These are phyloP conservation scores for Talaromyces sp. DNA, from an alignment of 2,329 filamentous ascomycete genomes.

Conservation along the genomic window DNA sequence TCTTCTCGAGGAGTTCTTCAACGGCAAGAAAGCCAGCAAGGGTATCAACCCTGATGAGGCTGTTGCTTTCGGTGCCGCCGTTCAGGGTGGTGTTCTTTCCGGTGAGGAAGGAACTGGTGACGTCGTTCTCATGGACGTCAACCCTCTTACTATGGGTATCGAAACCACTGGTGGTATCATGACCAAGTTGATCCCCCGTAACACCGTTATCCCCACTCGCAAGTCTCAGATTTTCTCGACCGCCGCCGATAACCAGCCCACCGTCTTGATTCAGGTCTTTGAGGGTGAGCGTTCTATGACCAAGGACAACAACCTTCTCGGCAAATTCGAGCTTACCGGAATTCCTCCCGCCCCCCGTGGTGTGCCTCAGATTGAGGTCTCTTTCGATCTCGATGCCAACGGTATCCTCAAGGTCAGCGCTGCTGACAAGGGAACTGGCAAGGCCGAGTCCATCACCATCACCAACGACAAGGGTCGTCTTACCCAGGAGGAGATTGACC, in stretches of 20 bases:
- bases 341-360: slow-evolving; percentile 94
- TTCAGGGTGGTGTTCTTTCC: slow-evolving; percentile 92
- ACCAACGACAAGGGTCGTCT: slow-evolving; percentile 99
- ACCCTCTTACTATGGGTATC: slow-evolving; percentile 93
- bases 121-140: slow-evolving; percentile 94
- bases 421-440: slow-evolving; percentile 96
- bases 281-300: slow-evolving; percentile 93
- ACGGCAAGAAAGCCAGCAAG: slow-evolving; percentile 96
- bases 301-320: slow-evolving; percentile 95
- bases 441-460: slow-evolving; percentile 96
- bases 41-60: slow-evolving; percentile 99
- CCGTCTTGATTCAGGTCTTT: slow-evolving; percentile 91
- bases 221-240: slow-evolving; percentile 99
- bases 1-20: slow-evolving; percentile 94
- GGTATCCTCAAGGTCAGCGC: slow-evolving; percentile 97
- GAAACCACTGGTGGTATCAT: slow-evolving; percentile 97
- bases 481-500: slow-evolving; percentile 94
- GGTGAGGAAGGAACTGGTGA: slow-evolving; percentile 79
- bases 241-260: slow-evolving; percentile 92
- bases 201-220: slow-evolving; percentile 91
- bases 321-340: slow-evolving; percentile 96
- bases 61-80: slow-evolving; percentile 94
- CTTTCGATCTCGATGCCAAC: slow-evolving; percentile 96
- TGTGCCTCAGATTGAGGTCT: slow-evolving; percentile 97
- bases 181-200: slow-evolving; percentile 93